phyloP scores from a whole-genome alignment of 73 alveolate genomes.

The Tetrahymena elliotti region DNA sequence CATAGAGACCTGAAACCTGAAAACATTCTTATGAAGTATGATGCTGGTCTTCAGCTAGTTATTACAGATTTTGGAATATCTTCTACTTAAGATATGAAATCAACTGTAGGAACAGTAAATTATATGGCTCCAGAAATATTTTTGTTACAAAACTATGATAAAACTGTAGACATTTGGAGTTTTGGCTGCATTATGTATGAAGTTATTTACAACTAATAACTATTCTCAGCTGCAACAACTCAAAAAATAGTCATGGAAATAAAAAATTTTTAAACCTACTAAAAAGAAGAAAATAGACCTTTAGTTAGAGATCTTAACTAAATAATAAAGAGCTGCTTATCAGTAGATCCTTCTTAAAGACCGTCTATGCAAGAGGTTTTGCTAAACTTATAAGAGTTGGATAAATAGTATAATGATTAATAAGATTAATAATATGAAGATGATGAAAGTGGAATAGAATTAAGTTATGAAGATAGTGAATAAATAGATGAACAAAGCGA shows the following conservation, averaged over 20 bases:
- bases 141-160: not conserved
- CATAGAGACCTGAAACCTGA: not conserved
- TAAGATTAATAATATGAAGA: too few species aligned
- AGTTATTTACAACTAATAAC: not conserved
- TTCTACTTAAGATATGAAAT: not conserved
- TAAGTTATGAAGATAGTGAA: too few species aligned
- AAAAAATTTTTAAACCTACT: not conserved
- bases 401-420: too few species aligned
- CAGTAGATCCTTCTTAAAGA: not conserved
- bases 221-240: not conserved
- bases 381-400: not conserved
- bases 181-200: not conserved
- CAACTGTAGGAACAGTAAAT: not conserved
- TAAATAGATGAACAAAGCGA: too few species aligned
- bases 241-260: not conserved
- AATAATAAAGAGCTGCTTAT: not conserved
- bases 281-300: not conserved
- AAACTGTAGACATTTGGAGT: not conserved
- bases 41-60: not conserved
- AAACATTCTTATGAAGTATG: not conserved
- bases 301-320: not conserved
- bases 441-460: too few species aligned
- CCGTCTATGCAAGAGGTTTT: not conserved
- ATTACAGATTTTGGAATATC: not conserved
- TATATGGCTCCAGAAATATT: not conserved